Conservation (phyloP, 2,329 filamentous ascomycete species). For the Arthrobotrys sinensis region DNA sequence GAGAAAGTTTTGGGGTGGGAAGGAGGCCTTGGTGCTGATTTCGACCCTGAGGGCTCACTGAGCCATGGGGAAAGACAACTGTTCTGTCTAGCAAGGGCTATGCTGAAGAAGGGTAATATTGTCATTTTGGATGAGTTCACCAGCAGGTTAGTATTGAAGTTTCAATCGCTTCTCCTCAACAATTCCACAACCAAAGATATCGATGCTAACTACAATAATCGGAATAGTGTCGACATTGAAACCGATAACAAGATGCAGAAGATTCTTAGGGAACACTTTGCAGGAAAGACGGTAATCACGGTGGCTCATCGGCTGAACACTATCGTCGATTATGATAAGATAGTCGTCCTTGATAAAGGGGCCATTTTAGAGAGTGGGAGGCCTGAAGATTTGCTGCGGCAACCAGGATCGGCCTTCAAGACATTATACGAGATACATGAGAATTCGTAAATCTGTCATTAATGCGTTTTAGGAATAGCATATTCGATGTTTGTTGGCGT, state of each 20-base stretch:
- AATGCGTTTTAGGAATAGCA: too few relatives aligned
- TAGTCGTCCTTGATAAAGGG: conserved; percentile 92
- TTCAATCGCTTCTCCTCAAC: neutral
- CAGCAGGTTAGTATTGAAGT: conserved; percentile 37
- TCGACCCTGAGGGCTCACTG: conserved; percentile 48
- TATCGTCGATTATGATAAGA: conserved; percentile 78
- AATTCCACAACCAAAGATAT: neutral
- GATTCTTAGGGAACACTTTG: conserved; percentile 43
- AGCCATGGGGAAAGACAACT: conserved; percentile 67
- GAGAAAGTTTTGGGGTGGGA: conserved; percentile 45
- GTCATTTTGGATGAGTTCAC: conserved; percentile 57
- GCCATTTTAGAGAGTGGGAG: conserved; percentile 92
- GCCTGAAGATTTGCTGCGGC: conserved; percentile 81
- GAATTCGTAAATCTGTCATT: neutral
- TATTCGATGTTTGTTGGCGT: too few relatives aligned
- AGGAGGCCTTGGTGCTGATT: conserved; percentile 36
- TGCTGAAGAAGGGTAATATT: conserved; percentile 65
- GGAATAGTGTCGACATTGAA: conserved; percentile 52
- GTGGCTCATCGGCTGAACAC: conserved; percentile 53
- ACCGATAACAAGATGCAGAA: conserved; percentile 56
- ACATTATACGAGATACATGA: conserved; percentile 49
- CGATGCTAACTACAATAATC: neutral
- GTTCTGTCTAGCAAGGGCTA: conserved; percentile 70
- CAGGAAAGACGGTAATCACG: conserved; percentile 44
- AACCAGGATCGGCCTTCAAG: conserved; percentile 78